Base-by-base conservation (phyloP, 768 basidiomycete genomes). In the Termitomyces sp. region DNA sequence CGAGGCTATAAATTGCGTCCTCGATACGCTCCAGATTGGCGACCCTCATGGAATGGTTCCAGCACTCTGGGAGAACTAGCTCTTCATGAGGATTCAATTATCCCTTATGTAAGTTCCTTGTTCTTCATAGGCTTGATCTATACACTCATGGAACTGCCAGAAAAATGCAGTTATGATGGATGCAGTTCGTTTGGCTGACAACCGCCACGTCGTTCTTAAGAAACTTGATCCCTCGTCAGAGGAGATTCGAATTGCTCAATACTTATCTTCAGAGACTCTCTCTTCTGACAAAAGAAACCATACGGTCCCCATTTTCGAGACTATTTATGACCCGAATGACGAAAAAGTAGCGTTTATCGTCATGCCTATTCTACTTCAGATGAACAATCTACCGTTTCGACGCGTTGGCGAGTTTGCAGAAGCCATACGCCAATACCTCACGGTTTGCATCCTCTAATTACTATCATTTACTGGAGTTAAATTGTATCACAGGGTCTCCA, bases 331-430 rank as follows among this genome's bases (percentile, higher is more conserved):
- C n/a, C 60, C 57, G 4, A 33, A 55, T 7, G 54, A 58, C 16
- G 33, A 55, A 14, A 36, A 20, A 6, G 18, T 43, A 9, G 59
- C 52, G 9, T 53, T 62, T 22, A n/a, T 62, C 30, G 58, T 59
- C 14, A 59, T 62, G 58, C 61, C 58, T 16, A 50, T 59, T 16
- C 40, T 62, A 6, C 18, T 56, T 40, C 32, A 43, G 1, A 43
- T 62, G 36, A 10, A 56, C 20, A 9, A 18, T n/a, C 38, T 62
- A 14, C 61, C 58, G 0, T 62, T 62, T 50, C 49, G 58, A 45
- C 51, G 51, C 18, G 42, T 59, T 5, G 54, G 46, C 6, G 61
- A 62, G 32, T 54, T 62, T 42, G 50, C 57, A 5, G 46, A 62
- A 13, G 58, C 57, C 13, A 12, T 56, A 2, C 35, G 35, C 8